Evolutionary conservation across 2,329 filamentous ascomycete species (phyloP), one percentile per base, ranked within the genome.

Genomic region (Colletotrichum sp.): DNA sequence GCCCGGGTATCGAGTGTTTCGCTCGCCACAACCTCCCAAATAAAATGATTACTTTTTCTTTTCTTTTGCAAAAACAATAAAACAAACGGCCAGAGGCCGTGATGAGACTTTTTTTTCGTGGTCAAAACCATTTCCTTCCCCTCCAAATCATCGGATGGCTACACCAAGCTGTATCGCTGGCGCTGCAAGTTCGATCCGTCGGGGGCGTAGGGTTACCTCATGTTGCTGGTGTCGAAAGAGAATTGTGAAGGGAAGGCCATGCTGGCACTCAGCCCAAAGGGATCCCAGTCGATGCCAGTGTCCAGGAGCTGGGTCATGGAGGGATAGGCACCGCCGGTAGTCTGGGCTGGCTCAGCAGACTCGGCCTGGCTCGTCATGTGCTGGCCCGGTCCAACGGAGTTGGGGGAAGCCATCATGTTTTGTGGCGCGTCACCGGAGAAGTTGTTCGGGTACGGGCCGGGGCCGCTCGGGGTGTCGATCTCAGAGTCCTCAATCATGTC

Each of bases 201-300:
- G 32, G 28, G 63, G 75, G 58, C 69, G 48, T 55, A 55, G 30
- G 43, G 62, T 48, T 84, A 87, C 77, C 86, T 82, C 83, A 87
- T 89, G 79, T 90, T 91, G 82, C 89, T 87, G 65, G 90, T 91
- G 77, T 93, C 92, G 82, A 95, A 95, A 67, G 92, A 91, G 84
- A 96, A 97, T 71, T 95, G 94, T 3, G 94, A 94, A 13, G 96
- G 96, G 81, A 98, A 98, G 78, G 96, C 95, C 96, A 98, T 98
- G 85, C 95, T 98, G 43, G 96, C 96, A 74, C 94, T 96, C 68
- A 98, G 88, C 14, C 96, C 96, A 81, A 98, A 98, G 1, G 96
- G 96, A 84, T 98, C 96, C 84, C 96, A 95, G 82, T 98, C 96
- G 64, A 98, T 88, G 86, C 96, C 95, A 21, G 96, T 94, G 81